A percentile compares a stretch with the other conserved stretches of the same genome.
These are phyloP conservation scores for Metarhizium rileyi DNA, from an alignment of 2,329 filamentous ascomycete species.

Conservation along the genomic window DNA sequence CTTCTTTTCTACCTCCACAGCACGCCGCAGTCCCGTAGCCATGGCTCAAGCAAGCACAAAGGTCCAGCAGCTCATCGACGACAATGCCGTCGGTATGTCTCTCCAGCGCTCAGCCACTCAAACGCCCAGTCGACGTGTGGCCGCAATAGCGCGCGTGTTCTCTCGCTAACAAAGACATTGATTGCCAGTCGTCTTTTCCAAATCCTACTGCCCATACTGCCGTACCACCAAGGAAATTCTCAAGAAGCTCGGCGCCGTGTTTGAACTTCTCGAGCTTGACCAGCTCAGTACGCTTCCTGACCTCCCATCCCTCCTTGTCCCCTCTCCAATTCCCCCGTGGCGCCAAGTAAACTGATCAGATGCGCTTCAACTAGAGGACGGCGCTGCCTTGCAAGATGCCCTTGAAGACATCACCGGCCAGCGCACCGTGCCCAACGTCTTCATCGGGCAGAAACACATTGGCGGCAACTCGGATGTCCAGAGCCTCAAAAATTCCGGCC, in stretches of 20 bases:
- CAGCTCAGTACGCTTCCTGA: constrained; percentile 47
- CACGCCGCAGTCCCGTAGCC: constrained; percentile 43
- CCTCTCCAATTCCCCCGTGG: no score
- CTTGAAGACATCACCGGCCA: constrained; percentile 74
- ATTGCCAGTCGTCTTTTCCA: constrained; percentile 76
- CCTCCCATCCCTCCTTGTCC: not conserved
- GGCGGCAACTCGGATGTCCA: constrained; percentile 89
- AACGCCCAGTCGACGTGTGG: no score
- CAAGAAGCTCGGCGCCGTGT: constrained; percentile 60
- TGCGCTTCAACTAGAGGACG: constrained; percentile 58
- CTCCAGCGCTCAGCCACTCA: no score
- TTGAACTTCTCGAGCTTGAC: constrained; percentile 73
- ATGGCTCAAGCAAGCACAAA: constrained; percentile 81
- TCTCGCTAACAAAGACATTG: no score
- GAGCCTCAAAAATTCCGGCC: constrained; percentile 37
- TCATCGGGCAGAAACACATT: constrained; percentile 83
- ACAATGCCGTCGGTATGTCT: constrained; percentile 69
- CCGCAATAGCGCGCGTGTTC: no score
- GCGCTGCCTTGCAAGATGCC: constrained; percentile 70
- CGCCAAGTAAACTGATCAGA: not conserved
- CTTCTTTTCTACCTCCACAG: constrained; percentile 55
- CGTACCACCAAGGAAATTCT: constrained; percentile 66
- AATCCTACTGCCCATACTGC: constrained; percentile 96
- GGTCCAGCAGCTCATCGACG: constrained; percentile 77
- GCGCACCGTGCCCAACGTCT: constrained; percentile 90